Percentiles rank a stretch among this genome's conserved stretches.
Conservation (phyloP, 208 protist genomes). For the Wallacemonas sp. region DNA sequence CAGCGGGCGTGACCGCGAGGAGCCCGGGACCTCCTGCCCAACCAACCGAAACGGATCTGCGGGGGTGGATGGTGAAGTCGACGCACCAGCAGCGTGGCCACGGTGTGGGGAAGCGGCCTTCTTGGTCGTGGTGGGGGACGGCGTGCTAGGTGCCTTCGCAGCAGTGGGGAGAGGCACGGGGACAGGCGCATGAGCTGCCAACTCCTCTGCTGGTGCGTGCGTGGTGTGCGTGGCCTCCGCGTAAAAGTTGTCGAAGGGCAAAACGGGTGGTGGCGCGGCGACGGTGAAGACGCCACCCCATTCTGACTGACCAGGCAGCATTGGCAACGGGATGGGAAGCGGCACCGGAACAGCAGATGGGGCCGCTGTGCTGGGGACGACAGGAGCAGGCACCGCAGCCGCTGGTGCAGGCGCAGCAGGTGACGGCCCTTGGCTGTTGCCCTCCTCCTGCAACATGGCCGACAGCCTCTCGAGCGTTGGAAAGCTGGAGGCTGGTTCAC, state of each 20-base stretch:
- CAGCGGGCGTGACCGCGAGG: background rate
- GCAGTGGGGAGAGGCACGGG: background rate
- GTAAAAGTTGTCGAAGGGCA: constrained; percentile 1
- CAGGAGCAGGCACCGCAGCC: too few species aligned
- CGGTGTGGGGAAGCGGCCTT: too few species aligned
- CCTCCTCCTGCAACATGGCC: constrained; percentile 14
- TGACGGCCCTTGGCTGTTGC: background rate
- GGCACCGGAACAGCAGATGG: background rate
- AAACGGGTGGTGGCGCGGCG: constrained; percentile 2
- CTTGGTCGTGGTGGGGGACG: too few species aligned
- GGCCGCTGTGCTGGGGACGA: background rate
- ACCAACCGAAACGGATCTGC: too few species aligned
- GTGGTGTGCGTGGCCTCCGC: background rate
- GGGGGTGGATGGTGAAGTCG: too few species aligned
- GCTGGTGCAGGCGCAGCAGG: background rate
- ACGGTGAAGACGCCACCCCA: constrained; percentile 29
- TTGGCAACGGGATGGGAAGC: constrained; percentile 31
- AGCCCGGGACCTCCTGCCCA: background rate
- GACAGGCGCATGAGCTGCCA: background rate
- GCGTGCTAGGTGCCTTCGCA: too few species aligned
- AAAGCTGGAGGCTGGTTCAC: constrained; percentile 10
- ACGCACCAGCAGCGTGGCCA: too few species aligned
- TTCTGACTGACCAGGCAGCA: constrained; percentile 25
- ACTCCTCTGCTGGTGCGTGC: background rate
- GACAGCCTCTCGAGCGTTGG: constrained; percentile 24